Conservation (phyloP, 2,329 filamentous ascomycete genomes). For the Aureobasidium leucospermi region DNA sequence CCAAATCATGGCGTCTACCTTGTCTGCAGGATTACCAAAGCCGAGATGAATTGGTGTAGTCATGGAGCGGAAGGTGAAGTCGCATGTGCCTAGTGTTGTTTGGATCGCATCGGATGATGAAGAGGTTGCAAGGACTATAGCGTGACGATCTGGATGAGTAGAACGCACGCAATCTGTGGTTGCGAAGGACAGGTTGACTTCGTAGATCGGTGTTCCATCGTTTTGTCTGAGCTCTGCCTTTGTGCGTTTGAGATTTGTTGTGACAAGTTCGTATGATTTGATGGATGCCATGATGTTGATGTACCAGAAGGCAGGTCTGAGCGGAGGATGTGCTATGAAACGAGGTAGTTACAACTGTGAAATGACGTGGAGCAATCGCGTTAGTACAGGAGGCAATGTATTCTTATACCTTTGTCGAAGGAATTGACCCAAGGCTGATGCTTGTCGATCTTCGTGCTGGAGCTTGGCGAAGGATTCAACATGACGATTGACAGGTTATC, state of each 20-base stretch:
- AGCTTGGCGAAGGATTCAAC: neutral
- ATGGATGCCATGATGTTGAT: neutral
- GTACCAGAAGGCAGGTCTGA: neutral
- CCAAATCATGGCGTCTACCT: neutral
- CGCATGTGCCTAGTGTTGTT: neutral
- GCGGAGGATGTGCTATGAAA: neutral
- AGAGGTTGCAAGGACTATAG: neutral
- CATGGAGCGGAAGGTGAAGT: neutral
- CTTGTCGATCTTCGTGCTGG: neutral
- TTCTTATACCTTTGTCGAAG: neutral
- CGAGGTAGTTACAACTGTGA: neutral
- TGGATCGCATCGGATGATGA: neutral
- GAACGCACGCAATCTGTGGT: neutral
- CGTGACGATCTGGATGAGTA: neutral
- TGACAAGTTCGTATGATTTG: neutral
- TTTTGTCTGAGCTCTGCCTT: neutral
- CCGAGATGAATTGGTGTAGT: neutral
- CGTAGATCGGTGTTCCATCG: neutral
- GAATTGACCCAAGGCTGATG: neutral
- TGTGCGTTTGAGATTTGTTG: neutral
- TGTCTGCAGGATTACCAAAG: neutral
- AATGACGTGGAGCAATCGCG: too few relatives aligned
- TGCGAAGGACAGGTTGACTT: neutral
- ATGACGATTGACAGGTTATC: neutral
- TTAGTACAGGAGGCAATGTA: too few relatives aligned